Evolutionary conservation across 1,284 basidiomycete genomes (phyloP), one percentile per base, ranked within the genome.

Genomic region (Cerioporus squamosus): DNA sequence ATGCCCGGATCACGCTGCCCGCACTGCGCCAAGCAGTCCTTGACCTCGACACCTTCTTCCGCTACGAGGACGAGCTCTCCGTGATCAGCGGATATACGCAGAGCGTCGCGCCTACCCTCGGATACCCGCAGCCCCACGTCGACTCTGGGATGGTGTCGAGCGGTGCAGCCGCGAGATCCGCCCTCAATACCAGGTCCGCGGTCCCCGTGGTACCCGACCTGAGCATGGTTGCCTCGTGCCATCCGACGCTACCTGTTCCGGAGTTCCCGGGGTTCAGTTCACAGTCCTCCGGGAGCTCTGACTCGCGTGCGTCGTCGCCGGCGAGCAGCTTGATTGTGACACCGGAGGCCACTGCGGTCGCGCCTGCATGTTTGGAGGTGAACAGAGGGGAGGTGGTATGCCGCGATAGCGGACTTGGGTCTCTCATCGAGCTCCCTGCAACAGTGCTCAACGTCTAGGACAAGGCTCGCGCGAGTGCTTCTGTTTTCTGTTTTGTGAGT

Each of bases 1-100:
- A 79, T 38, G 68, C 71, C 8, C 81, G 85, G 10, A 81, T 85
- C 48, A 78, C 83, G 9, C 77, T 96, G 45, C 71, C 76, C 3
- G 80, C 88, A 15, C 79, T 96, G 4, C 82, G 89, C 44, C 44
- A 63, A 20, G 57, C 63, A 17, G 51, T 72, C 20, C 53, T 59
- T 40, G 60, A 62, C 42, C 52, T 69, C 38, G 64, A 70, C 38
- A 67, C 70, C 15, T 72, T 72, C 63, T 72, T 66, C 65, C 65
- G 70, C 57, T 50, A 61, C 39, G 57, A 62, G 44, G 66, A 60
- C 42, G 67, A 71, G 44, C 48, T 56, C 6, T 45, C 43, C 24
- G 38, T 56, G 24, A 38, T 56, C 18, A 24, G 45, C 43, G 43
- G 33, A 15, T 56, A 56, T 20, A 33, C 31, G 1, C n/a, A 39